Evolutionary conservation across 2,329 filamentous ascomycete species (phyloP).

Genomic region (Penicillium brevicompactum): DNA sequence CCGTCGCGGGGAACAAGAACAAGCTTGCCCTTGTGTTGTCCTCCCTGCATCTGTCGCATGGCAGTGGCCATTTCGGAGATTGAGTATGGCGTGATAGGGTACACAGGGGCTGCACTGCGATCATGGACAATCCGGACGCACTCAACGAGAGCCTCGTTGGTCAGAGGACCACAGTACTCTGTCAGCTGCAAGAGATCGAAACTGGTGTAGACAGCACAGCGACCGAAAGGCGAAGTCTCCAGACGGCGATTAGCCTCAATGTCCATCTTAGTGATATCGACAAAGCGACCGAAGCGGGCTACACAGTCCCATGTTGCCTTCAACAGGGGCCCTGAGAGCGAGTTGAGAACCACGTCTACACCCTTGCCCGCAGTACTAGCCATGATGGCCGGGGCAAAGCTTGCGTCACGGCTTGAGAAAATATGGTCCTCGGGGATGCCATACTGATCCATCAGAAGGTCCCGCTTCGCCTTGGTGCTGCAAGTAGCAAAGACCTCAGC

Average conservation of each 20-base stretch:
- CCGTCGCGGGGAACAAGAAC: not conserved
- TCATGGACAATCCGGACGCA: not conserved
- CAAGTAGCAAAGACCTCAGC: constrained; percentile 27
- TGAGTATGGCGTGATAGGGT: not conserved
- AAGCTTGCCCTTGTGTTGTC: constrained; percentile 1
- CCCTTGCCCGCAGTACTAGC: constrained; percentile 22
- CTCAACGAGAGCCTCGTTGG: not conserved
- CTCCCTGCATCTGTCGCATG: not conserved
- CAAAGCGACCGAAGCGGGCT: constrained; percentile 24
- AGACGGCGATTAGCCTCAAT: constrained; percentile 11
- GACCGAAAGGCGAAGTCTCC: constrained; percentile 15
- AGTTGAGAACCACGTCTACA: constrained; percentile 33
- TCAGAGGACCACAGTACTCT: not conserved
- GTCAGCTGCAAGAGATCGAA: not conserved
- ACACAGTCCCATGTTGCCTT: constrained; percentile 30
- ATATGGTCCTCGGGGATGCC: constrained; percentile 25
- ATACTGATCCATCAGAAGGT: constrained; percentile 16
- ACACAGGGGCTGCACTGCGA: not conserved
- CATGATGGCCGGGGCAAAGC: constrained; percentile 23
- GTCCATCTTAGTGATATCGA: constrained; percentile 29
- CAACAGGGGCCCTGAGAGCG: constrained; percentile 29
- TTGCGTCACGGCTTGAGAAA: constrained; percentile 23
- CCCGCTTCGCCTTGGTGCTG: constrained; percentile 20
- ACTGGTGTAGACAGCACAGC: not conserved
- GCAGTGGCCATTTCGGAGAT: not conserved